Base-by-base conservation (phyloP, 805 yeast genomes). In the Saccharomycopsis sp. region DNA sequence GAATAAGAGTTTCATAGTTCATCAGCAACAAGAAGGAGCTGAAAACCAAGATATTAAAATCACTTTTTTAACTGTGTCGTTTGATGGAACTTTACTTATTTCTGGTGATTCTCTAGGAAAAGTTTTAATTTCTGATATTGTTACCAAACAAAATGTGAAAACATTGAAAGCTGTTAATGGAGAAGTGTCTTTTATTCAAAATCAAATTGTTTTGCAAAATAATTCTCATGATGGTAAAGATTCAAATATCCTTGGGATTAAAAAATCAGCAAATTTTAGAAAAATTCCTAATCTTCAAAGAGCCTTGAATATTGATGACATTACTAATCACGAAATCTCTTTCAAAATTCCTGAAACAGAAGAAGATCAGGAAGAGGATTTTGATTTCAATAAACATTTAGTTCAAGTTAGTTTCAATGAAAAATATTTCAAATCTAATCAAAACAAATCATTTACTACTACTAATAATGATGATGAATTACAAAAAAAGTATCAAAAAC, bases 71-170 rank as follows among this genome's bases (percentile, higher is more conserved):
- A 64, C 62, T 2, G 58, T 83, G 2, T 75, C 87, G 4, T 61
- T 81, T 52, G 96, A 88, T 54, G 95, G 89, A 3, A 74, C 88
- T 14, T 57, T 63, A 28, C 52, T 88, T 4, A 62, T 81, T 2
- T 72, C 86, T 4, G 96, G 96, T 27, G 94, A 84, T 54, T 57
- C 68, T 0, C 52, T 50, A n/a, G 96, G 96, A 1, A 66, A 71
- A 21, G 73, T 84, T 2, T 70, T 71, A 31, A 66, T 78, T 1
- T 70, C 79, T 50, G 96, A 89, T 57, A 64, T 78, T 4, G 70
- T 67, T 13, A 76, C 89, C 1, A 77, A 72, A 52, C 92, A 82
- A 57, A 74, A 76, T 14, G 62, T 74, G 21, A 76, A 73, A 29
- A 23, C 42, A 6, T 36, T 41, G 10, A 46, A 60, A 14, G 61